Base-by-base conservation (phyloP, 192 early-diverging fungal genomes). In the Diversispora eburnea region DNA sequence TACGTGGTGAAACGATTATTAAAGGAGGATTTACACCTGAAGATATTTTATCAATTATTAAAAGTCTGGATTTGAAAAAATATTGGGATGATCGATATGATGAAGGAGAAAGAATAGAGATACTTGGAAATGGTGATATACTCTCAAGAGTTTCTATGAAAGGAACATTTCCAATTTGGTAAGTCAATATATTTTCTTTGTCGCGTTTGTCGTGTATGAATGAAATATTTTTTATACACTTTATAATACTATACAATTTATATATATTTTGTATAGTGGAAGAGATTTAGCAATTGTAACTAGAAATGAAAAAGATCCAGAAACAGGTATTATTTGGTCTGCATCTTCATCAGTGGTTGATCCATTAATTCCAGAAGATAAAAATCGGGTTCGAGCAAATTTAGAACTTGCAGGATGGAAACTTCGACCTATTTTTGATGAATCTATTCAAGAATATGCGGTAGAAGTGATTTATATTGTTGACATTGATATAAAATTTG, bases 101-200 rank as follows among this genome's bases (percentile, higher is more conserved):
- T 15, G 80, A 81, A 13, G 79, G 85, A 12, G 74, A 76, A 10
- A 76, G 79, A 19, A 75, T 82, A 0, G 86, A 88, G 51, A 78
- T 81, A 8, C 84, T 88, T 69, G 84, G 84, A 43, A 73, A 79
- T 56, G 83, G 83, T 60, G 86, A 88, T 33, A 78, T 82, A 45
- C 75, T 88, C 12, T 74, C 83, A 48, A 78, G 81, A 68, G 72
- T 78, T 39, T 55, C 78, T 39, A 74, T 83, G 42, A 73, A 71
- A 4, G 76, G 77, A 9, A 70, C 78, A 22, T 80, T 77, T 3
- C 80, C 79, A 0, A 72, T 82, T 20, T 80, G 64, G 64, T 33
- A 48, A 9, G 57, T 58, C 3, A 57, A 62, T 12, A 41, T 41
- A 54, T 54, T 17, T 4, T 54, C n/a, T 54, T 54, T 9, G 8